Base-by-base conservation (phyloP, 2,329 filamentous ascomycete genomes). In the Phaeoacremonium minimum region DNA sequence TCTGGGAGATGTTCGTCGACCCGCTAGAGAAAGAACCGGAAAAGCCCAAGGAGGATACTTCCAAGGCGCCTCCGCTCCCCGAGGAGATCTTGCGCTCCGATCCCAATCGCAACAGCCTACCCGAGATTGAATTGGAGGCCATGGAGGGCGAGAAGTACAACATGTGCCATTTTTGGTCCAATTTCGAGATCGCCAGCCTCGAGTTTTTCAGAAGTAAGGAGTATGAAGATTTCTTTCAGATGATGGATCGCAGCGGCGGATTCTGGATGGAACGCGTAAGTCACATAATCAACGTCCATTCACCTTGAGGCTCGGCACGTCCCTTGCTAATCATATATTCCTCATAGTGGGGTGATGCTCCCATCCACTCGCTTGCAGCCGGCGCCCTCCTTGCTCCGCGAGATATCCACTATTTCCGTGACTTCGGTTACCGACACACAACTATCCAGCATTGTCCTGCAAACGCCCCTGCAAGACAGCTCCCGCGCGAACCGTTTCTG, bases 161-260 rank as follows among this genome's bases (percentile, higher is more conserved):
- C 68, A 98, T 98, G 93, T 98, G 93, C 61, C 93, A 98, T 70
- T 98, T 96, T 71, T 98, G 93, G 93, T 95, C 89, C 61, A 98
- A 98, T 62, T 98, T 98, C 50, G 93, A 98, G 64, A 98, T 98
- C 66, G 93, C 93, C 12, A 81, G 83, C 41, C 76, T 98, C 43
- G 85, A 87, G 66, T 98, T 89, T 80, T 97, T 97, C 77, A 81
- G 93, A 50, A 96, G 90, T 70, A 91, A 95, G 66, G 86, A 89
- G 56, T 98, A 98, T 59, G 85, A 95, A 51, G 93, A 96, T 48
- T 98, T 98, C 63, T 98, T 98, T 62, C 74, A 96, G 54, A 94
- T 95, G 85, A 96, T 98, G 91, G 93, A 98, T 59, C 83, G 83
- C 45, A 96, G 90, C 58, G 93, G 93, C 47, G 93, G 93, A 32